phyloP scores from a whole-genome alignment of 2,329 filamentous ascomycete species.

The Aspergillus texensis region DNA sequence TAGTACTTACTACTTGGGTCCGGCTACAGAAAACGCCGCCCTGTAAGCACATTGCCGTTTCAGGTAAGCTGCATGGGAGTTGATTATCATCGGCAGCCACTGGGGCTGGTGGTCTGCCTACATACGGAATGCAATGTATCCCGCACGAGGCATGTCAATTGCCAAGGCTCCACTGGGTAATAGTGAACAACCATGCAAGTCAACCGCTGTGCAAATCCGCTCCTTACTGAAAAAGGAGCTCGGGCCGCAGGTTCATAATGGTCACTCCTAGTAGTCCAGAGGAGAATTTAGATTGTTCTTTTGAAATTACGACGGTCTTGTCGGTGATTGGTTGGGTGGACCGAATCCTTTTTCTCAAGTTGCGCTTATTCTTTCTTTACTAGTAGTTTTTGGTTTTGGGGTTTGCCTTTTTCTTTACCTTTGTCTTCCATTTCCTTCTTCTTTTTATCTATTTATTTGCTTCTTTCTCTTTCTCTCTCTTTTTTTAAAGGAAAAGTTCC shows the following conservation, averaged over 20 bases:
- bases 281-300: constrained; percentile 11
- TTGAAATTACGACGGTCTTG: constrained; percentile 14
- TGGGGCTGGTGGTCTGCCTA: constrained; percentile 14
- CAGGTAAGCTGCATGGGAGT: constrained; percentile 22
- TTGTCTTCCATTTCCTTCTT: not conserved
- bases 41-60: constrained; percentile 22
- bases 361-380: not conserved
- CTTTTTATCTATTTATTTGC: not conserved
- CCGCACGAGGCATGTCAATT: constrained; percentile 9
- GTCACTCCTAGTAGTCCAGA: not conserved
- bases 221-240: constrained; percentile 17
- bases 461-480: not conserved
- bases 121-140: constrained; percentile 4
- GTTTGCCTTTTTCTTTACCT: not conserved
- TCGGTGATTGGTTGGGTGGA: constrained; percentile 6
- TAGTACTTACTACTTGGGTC: constrained; percentile 2
- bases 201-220: constrained; percentile 11
- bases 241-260: constrained; percentile 21
- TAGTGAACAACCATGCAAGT: constrained; percentile 14
- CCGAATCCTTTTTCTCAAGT: not conserved
- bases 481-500: not conserved
- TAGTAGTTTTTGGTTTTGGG: not conserved
- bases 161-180: constrained; percentile 8
- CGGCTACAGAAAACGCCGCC: not conserved
- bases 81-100: constrained; percentile 25